Conservation (phyloP, 2,329 filamentous ascomycete species). For the Niveomyces coronatus region DNA sequence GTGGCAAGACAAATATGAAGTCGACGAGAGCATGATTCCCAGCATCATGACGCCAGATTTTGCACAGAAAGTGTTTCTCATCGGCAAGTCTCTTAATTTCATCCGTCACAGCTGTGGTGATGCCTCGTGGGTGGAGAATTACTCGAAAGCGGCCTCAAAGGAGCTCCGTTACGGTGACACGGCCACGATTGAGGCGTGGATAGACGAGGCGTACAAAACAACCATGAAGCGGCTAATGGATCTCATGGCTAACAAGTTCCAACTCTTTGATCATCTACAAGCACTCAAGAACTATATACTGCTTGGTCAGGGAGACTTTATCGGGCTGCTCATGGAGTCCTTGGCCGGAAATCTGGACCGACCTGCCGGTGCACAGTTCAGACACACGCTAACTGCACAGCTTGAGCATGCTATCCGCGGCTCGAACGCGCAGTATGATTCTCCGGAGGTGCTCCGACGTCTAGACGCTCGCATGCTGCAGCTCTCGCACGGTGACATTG, state of each 20-base stretch:
- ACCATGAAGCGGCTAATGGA: constrained; percentile 93
- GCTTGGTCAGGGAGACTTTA: constrained; percentile 93
- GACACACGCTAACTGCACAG: constrained; percentile 94
- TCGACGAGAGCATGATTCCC: constrained; percentile 77
- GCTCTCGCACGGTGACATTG: constrained; percentile 90
- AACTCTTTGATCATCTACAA: constrained; percentile 81
- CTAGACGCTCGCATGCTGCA: constrained; percentile 98
- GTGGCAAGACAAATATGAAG: constrained; percentile 95
- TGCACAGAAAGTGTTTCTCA: constrained; percentile 91
- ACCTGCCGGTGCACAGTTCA: constrained; percentile 92
- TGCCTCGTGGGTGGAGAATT: constrained; percentile 88
- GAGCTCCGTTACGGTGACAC: constrained; percentile 90
- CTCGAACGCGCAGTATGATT: constrained; percentile 94
- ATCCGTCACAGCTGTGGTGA: constrained; percentile 93
- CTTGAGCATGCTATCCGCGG: constrained; percentile 94
- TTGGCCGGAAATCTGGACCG: constrained; percentile 85
- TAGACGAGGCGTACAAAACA: constrained; percentile 94
- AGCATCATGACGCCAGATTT: constrained; percentile 91
- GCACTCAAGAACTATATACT: constrained; percentile 93
- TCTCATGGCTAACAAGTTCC: constrained; percentile 92
- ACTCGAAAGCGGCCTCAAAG: constrained; percentile 87
- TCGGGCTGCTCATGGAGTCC: constrained; percentile 93
- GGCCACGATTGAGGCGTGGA: constrained; percentile 80
- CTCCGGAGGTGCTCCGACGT: constrained; percentile 78
- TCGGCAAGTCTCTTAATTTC: constrained; percentile 96